Conservation (phyloP, 2,329 filamentous ascomycete genomes). For the Fusarium pilosicola region DNA sequence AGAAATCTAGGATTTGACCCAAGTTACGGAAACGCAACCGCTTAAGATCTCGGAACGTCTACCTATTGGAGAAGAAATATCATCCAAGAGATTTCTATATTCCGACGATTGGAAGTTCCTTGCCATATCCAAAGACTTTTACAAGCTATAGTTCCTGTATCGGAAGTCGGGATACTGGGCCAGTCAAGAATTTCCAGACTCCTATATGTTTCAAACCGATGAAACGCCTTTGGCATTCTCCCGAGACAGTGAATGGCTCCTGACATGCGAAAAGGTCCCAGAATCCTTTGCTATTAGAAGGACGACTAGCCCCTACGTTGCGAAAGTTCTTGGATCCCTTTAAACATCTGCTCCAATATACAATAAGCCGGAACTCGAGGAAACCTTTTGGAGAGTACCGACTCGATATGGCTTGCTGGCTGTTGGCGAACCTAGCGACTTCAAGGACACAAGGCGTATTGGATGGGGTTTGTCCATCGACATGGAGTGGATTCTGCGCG, state of each 20-base stretch:
- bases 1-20: too few species aligned
- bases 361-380: accelerated
- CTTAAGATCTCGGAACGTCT: too few species aligned
- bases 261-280: neutral
- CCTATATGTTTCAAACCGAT: too few species aligned
- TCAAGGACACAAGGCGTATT: accelerated
- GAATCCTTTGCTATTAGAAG: accelerated
- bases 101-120: too few species aligned
- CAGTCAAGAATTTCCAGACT: too few species aligned
- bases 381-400: accelerated
- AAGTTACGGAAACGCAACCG: too few species aligned
- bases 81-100: too few species aligned
- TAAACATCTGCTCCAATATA: accelerated
- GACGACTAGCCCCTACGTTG: accelerated
- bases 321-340: accelerated
- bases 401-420: accelerated
- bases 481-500: neutral
- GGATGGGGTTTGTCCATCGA: neutral
- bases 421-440: accelerated
- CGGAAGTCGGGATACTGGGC: accelerated
- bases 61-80: too few species aligned
- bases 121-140: too few species aligned
- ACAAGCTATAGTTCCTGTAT: too few species aligned
- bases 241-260: neutral
- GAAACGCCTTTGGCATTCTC: too few species aligned